A percentile compares a stretch with the other conserved stretches of the same genome.
phyloP scores from a whole-genome alignment of 495 filamentous ascomycete genomes.

The Paragyromitra xinjiangensis region DNA sequence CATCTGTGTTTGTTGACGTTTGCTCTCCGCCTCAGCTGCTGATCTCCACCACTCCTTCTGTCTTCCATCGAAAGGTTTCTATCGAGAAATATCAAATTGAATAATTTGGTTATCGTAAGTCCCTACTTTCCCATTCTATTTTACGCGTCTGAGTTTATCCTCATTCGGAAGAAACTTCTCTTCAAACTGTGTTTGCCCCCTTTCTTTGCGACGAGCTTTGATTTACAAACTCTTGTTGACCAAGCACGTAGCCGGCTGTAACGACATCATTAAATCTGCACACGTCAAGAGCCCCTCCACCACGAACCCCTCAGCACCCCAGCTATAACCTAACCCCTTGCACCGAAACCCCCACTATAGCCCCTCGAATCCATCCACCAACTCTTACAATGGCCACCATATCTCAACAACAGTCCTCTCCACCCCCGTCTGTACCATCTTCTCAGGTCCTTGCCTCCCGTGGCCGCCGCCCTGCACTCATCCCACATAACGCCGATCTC shows the following conservation, averaged over 20 bases:
- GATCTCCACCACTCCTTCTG: constrained; percentile 20
- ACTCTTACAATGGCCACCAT: constrained; percentile 40
- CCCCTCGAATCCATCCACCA: constrained; percentile 29
- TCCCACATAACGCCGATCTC: constrained; percentile 55
- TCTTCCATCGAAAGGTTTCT: constrained; percentile 22
- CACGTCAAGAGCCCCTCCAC: constrained; percentile 22
- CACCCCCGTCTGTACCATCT: constrained; percentile 43
- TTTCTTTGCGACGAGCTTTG: constrained; percentile 16
- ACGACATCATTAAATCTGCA: constrained; percentile 40
- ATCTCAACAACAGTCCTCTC: constrained; percentile 44
- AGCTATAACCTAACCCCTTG: constrained; percentile 14
- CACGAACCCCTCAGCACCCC: constrained; percentile 16
- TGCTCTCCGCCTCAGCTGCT: constrained; percentile 12
- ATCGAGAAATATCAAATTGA: constrained; percentile 20
- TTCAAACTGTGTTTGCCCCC: constrained; percentile 23
- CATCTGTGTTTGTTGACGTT: constrained; percentile 43
- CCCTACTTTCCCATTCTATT: neutral
- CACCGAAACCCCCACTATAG: constrained; percentile 17
- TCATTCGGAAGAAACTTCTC: neutral
- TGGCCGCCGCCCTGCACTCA: constrained; percentile 55
- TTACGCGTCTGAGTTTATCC: neutral
- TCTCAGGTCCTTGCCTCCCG: constrained; percentile 48
- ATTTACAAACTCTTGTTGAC: constrained; percentile 27
- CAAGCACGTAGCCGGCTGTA: constrained; percentile 29
- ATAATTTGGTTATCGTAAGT: constrained; percentile 35